Evolutionary conservation across 2,329 filamentous ascomycete species (phyloP).

Genomic region (Dothiorella sarmentorum): DNA sequence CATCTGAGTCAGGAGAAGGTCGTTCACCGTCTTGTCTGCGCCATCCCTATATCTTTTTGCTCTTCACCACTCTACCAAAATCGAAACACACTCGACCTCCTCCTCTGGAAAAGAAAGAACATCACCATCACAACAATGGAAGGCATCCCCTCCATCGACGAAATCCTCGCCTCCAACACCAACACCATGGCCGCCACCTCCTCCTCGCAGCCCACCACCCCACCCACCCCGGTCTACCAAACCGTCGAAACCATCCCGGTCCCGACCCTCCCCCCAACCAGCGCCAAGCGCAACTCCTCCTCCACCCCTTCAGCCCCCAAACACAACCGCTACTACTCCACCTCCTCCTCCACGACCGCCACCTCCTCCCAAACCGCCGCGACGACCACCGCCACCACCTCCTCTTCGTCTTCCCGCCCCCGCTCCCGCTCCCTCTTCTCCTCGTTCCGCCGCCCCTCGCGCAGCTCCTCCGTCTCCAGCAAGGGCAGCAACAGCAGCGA

Average conservation of each 20-base stretch:
- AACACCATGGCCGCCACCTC: background rate
- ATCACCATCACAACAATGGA: background rate
- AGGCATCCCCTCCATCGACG: slow-evolving; percentile 14
- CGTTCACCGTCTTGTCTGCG: background rate
- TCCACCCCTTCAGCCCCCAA: background rate
- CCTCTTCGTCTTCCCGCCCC: slow-evolving; percentile 1
- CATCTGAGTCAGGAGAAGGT: background rate
- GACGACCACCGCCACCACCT: background rate
- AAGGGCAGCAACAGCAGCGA: too few relatives aligned
- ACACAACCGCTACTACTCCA: background rate
- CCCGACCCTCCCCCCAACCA: background rate
- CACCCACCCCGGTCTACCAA: background rate
- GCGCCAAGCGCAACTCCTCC: background rate
- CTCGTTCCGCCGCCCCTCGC: background rate
- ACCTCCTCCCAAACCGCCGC: background rate
- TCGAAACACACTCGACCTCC: background rate
- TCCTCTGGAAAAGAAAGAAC: background rate
- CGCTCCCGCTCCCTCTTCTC: background rate
- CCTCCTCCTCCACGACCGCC: background rate
- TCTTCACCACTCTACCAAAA: background rate
- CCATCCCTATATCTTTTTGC: background rate
- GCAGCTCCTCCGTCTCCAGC: background rate
- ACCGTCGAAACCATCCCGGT: slow-evolving; percentile 2
- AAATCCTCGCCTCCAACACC: background rate
- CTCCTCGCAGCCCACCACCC: background rate